Conservation (phyloP, 2,329 filamentous ascomycete species). For the Fusarium paranaense region DNA sequence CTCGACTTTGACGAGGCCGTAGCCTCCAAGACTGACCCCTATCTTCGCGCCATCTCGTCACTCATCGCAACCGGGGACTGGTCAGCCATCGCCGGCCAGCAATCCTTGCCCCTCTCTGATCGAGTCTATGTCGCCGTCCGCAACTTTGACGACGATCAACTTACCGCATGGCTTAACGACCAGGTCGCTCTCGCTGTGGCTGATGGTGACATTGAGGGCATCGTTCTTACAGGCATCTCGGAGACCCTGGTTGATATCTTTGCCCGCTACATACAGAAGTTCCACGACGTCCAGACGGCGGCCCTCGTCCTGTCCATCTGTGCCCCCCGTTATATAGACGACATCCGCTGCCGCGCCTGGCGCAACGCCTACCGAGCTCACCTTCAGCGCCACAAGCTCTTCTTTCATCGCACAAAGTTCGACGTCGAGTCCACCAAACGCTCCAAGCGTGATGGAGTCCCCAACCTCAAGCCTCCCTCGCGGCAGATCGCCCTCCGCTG, state of each 20-base stretch:
- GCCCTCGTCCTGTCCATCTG: constrained; percentile 80
- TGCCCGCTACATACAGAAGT: constrained; percentile 79
- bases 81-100: constrained; percentile 78
- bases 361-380: constrained; percentile 78
- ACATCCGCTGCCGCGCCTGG: constrained; percentile 81
- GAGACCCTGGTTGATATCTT: constrained; percentile 80
- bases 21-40: constrained; percentile 77
- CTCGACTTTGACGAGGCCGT: constrained; percentile 70
- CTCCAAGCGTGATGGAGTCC: constrained; percentile 70
- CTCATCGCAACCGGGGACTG: constrained; percentile 83
- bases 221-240: constrained; percentile 82
- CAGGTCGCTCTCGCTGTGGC: constrained; percentile 71
- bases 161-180: constrained; percentile 75
- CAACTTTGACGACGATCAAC: constrained; percentile 70
- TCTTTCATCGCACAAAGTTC: constrained; percentile 81
- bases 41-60: constrained; percentile 82
- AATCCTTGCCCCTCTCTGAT: constrained; percentile 79
- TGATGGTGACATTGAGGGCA: constrained; percentile 79
- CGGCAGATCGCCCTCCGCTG: constrained; percentile 81
- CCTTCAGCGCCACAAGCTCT: constrained; percentile 78
- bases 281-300: constrained; percentile 82
- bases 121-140: constrained; percentile 79
- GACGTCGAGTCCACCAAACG: constrained; percentile 80
- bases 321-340: constrained; percentile 80
- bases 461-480: constrained; percentile 61